Evolutionary conservation across 2,329 filamentous ascomycete genomes (phyloP).

Genomic region (Mycosphaerella arachidis): DNA sequence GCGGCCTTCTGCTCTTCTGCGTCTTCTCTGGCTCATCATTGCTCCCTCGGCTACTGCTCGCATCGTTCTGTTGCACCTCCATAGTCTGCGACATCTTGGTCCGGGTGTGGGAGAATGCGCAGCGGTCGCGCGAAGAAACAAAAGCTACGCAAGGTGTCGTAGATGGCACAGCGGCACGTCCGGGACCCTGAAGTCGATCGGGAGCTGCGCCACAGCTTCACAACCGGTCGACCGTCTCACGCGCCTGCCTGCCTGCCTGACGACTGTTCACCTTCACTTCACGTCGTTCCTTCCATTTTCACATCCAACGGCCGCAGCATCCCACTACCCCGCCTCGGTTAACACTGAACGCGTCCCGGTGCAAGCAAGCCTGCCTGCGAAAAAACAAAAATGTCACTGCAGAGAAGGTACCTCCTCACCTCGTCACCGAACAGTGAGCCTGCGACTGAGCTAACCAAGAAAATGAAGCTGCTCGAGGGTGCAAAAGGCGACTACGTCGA

Average conservation of each 20-base stretch:
- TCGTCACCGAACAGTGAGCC: background rate
- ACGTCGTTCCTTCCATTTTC: background rate
- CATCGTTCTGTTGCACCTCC: slow-evolving; percentile 35
- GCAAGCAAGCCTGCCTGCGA: too few relatives aligned
- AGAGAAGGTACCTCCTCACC: background rate
- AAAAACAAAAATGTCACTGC: background rate
- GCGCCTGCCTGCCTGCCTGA: background rate
- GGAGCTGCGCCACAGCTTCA: background rate
- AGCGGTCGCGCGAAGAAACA: background rate
- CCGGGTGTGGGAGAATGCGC: slow-evolving; percentile 1
- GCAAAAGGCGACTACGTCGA: background rate
- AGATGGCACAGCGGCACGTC: background rate
- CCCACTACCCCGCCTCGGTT: too few relatives aligned
- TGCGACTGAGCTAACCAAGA: background rate
- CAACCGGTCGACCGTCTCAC: background rate
- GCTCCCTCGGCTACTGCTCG: slow-evolving; percentile 41
- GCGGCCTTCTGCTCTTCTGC: slow-evolving; percentile 85
- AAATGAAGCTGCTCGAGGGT: background rate
- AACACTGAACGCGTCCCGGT: too few relatives aligned
- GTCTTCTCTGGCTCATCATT: slow-evolving; percentile 57
- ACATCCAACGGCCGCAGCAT: background rate
- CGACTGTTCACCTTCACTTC: background rate
- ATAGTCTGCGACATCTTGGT: slow-evolving; percentile 43
- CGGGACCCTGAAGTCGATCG: background rate
- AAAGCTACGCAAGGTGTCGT: background rate